Evolutionary conservation across 257 asterid species (phyloP).

Genomic region (Ilex asprella): DNA sequence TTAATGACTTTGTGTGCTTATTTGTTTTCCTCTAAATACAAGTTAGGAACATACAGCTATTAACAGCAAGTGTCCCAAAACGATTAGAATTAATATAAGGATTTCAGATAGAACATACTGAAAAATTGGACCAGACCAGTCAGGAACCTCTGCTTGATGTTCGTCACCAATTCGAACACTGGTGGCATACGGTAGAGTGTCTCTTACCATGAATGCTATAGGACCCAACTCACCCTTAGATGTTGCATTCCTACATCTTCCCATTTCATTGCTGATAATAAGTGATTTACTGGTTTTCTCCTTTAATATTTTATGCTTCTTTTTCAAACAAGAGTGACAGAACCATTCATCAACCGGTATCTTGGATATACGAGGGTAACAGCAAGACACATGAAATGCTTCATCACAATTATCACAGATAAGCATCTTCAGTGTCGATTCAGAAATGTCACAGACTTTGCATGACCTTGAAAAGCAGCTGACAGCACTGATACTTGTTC

Average conservation of each 20-base stretch:
- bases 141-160: constrained; percentile 75
- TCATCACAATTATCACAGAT: constrained; percentile 75
- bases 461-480: constrained; percentile 48
- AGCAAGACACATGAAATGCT: constrained; percentile 75
- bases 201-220: constrained; percentile 48
- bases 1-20: not conserved
- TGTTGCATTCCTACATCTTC: constrained; percentile 19
- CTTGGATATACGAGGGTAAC: constrained; percentile 42
- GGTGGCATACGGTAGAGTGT: constrained; percentile 47
- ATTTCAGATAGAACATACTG: constrained; percentile 47
- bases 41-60: not conserved
- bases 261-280: constrained; percentile 22
- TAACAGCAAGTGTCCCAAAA: not conserved
- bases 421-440: constrained; percentile 50
- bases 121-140: constrained; percentile 53
- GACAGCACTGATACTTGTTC: constrained; percentile 14
- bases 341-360: constrained; percentile 70
- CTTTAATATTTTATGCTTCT: constrained; percentile 49
- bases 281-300: constrained; percentile 34
- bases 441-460: constrained; percentile 47
- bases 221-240: constrained; percentile 48
- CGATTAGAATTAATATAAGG: constrained; percentile 6
- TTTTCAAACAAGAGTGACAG: constrained; percentile 68
- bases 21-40: not conserved
- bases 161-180: constrained; percentile 58